phyloP scores from a whole-genome alignment of 768 basidiomycete genomes.

The Pleurotus citrinopileatus region DNA sequence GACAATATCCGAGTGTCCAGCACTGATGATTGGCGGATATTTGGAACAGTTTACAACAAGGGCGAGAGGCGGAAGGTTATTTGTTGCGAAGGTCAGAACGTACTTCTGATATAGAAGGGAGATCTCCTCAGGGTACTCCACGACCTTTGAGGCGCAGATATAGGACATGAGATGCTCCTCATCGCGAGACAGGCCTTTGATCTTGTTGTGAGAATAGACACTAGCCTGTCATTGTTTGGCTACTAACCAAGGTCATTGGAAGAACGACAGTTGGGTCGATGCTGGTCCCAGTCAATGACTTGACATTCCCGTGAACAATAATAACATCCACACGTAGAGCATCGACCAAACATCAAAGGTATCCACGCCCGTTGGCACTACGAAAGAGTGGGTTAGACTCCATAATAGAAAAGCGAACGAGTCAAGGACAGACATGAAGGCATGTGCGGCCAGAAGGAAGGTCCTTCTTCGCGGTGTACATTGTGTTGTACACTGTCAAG shows the following conservation, averaged over 20 bases:
- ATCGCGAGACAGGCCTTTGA: background rate
- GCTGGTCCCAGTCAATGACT: background rate
- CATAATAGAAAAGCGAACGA: background rate
- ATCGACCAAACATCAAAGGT: background rate
- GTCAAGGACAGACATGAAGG: background rate
- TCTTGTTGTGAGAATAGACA: background rate
- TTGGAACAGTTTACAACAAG: background rate
- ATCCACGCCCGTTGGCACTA: background rate
- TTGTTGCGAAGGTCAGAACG: background rate
- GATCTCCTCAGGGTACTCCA: background rate
- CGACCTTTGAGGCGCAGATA: background rate
- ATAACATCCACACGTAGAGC: background rate
- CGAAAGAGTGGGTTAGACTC: background rate
- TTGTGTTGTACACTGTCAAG: background rate
- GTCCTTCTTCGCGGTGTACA: background rate
- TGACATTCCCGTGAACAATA: background rate
- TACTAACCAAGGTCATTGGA: background rate
- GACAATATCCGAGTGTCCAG: background rate
- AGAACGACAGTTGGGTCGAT: background rate
- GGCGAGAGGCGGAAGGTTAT: background rate
- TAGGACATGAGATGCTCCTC: background rate
- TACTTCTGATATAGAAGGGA: background rate
- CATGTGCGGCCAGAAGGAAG: background rate
- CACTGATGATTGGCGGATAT: background rate
- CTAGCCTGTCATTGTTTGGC: no score